These are phyloP conservation scores for Alternaria arbusti DNA, from an alignment of 2,329 filamentous ascomycete genomes.

Conservation along the genomic window DNA sequence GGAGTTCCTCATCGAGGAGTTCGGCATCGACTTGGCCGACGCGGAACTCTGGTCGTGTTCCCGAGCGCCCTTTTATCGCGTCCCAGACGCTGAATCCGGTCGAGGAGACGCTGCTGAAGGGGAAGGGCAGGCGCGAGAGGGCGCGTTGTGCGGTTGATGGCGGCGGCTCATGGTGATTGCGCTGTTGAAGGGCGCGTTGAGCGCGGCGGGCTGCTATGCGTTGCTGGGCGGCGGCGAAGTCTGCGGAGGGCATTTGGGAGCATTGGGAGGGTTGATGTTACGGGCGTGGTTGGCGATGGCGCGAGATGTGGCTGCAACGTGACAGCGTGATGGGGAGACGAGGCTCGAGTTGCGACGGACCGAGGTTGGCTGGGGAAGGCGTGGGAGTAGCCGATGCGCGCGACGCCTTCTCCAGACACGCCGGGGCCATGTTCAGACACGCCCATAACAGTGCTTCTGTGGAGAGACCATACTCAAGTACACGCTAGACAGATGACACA, in stretches of 20 bases:
- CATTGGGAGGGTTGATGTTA: constrained; percentile 19
- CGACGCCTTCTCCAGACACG: neutral
- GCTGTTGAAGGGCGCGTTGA: constrained; percentile 72
- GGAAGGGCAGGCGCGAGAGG: constrained; percentile 54
- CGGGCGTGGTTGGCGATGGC: constrained; percentile 1
- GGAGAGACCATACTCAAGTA: neutral
- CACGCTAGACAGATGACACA: neutral
- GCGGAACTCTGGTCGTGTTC: constrained; percentile 83
- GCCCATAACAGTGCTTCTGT: neutral
- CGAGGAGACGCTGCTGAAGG: constrained; percentile 65
- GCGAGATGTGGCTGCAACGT: constrained; percentile 8
- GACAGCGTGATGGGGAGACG: constrained; percentile 30
- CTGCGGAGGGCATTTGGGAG: constrained; percentile 56
- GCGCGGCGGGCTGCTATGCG: constrained; percentile 82
- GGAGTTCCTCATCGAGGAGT: constrained; percentile 88
- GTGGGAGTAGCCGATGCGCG: constrained; percentile 3
- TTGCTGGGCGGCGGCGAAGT: constrained; percentile 88
- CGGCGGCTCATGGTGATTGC: constrained; percentile 53
- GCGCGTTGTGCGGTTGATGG: constrained; percentile 49
- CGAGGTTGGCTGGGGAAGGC: constrained; percentile 32
- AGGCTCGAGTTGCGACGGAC: constrained; percentile 21
- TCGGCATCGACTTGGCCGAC: constrained; percentile 97
- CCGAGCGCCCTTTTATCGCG: constrained; percentile 73
- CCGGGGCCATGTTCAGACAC: neutral
- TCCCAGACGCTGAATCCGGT: constrained; percentile 68